Conservation (phyloP, 129 eudicot species). For the Chrysanthemum makinoi region DNA sequence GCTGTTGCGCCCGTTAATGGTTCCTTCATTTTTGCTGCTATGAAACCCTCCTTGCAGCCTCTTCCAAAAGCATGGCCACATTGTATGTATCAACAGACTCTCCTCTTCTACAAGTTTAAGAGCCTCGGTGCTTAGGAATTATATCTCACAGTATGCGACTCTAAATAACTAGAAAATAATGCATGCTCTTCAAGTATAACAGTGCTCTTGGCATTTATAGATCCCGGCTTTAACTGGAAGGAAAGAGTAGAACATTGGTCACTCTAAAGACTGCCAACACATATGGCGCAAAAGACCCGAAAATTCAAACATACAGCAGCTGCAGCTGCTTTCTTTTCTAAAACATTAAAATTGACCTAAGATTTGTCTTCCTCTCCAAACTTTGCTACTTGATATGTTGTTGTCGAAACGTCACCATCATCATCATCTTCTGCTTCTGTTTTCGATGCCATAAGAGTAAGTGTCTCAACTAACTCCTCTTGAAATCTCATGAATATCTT, state of each 20-base stretch:
- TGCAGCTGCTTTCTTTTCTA: constrained; percentile 56
- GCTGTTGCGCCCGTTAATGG: constrained; percentile 35
- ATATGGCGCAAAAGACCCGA: constrained; percentile 55
- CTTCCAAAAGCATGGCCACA: constrained; percentile 51
- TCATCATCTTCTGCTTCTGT: constrained; percentile 47
- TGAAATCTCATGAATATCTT: constrained; percentile 56
- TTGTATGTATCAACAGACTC: constrained; percentile 50
- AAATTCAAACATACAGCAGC: constrained; percentile 71
- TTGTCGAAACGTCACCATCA: constrained; percentile 6
- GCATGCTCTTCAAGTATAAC: constrained; percentile 50
- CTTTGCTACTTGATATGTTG: constrained; percentile 58
- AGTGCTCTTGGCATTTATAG: constrained; percentile 57
- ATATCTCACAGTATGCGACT: constrained; percentile 52
- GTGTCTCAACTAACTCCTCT: constrained; percentile 61
- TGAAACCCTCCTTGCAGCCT: constrained; percentile 51
- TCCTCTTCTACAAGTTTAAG: constrained; percentile 61
- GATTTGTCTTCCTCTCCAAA: constrained; percentile 57
- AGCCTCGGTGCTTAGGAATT: constrained; percentile 49
- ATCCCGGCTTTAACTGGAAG: constrained; percentile 51
- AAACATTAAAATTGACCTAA: constrained; percentile 48
- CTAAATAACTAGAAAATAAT: constrained; percentile 38
- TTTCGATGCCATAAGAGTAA: constrained; percentile 59
- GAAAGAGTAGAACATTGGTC: constrained; percentile 70
- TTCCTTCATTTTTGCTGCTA: constrained; percentile 46
- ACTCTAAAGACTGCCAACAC: constrained; percentile 68